Evolutionary conservation across 73 alveolate species (phyloP).

Genomic region (Stentor roeselii): DNA sequence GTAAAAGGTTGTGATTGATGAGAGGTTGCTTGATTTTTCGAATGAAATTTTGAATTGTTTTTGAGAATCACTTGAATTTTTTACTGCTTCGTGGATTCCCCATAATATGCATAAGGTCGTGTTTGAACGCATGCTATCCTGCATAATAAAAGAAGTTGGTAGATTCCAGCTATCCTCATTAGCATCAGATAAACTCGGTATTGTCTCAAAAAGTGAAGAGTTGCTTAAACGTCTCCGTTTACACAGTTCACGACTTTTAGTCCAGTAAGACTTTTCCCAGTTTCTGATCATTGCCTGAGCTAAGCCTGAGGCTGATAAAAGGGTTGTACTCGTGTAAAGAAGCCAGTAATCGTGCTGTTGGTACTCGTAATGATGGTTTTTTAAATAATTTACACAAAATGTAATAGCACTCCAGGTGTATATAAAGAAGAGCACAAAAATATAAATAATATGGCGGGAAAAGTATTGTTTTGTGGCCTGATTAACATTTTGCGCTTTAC

Average conservation of each 20-base stretch:
- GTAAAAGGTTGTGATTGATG: background rate
- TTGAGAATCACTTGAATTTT: background rate
- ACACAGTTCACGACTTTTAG: background rate
- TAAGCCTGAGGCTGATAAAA: background rate
- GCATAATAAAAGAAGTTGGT: background rate
- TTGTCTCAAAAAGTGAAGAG: too few species aligned
- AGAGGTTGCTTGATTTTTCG: background rate
- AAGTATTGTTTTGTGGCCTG: background rate
- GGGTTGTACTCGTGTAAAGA: too few species aligned
- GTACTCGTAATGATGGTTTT: too few species aligned
- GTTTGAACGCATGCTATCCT: background rate
- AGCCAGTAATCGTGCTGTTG: too few species aligned
- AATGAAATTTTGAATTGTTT: too few species aligned
- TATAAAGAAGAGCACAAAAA: background rate
- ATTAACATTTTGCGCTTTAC: background rate
- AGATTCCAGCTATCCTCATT: constrained; percentile 15
- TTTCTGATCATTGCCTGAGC: background rate
- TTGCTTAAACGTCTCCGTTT: background rate
- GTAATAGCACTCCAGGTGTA: too few species aligned
- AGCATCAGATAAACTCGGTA: background rate
- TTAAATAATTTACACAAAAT: background rate
- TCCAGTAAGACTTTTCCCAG: constrained; percentile 1
- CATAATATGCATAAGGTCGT: background rate
- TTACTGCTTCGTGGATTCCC: constrained; percentile 1
- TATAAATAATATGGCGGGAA: background rate